Evolutionary conservation across 1,284 basidiomycete species (phyloP).

Genomic region (Schizophyllum commune): DNA sequence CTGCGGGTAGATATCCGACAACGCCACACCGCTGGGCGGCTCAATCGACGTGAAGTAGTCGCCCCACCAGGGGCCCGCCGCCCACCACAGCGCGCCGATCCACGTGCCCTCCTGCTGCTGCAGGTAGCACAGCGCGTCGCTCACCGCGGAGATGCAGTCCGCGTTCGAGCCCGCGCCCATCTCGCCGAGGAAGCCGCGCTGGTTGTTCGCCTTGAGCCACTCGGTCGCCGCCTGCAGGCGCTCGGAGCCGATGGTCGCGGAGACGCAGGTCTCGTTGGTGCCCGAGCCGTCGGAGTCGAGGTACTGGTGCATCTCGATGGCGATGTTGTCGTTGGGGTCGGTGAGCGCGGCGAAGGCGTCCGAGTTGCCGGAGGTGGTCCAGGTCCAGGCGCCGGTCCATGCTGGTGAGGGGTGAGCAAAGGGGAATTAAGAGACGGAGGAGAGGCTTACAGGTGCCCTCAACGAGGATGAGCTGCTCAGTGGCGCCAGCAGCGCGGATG

Average conservation of each 20-base stretch:
- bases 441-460: conserved; percentile 38
- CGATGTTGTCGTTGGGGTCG: conserved; percentile 56
- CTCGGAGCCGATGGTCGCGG: conserved; percentile 49
- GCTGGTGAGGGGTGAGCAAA: conserved; percentile 16
- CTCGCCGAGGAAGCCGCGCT: conserved; percentile 61
- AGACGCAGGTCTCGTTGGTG: conserved; percentile 34
- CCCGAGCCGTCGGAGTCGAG: conserved; percentile 48
- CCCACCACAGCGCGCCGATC: conserved; percentile 43
- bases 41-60: conserved; percentile 61
- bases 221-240: conserved; percentile 46
- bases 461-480: conserved; percentile 45
- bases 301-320: conserved; percentile 67
- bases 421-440: too few relatives aligned
- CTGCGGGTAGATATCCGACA: conserved; percentile 46
- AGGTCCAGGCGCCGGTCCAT: conserved; percentile 46
- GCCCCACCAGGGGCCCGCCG: conserved; percentile 58
- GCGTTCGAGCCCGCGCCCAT: conserved; percentile 51
- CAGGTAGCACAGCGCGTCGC: conserved; percentile 50
- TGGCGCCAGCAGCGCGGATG: conserved; percentile 53
- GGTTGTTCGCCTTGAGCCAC: conserved; percentile 51
- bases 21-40: conserved; percentile 47
- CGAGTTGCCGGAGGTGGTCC: conserved; percentile 50
- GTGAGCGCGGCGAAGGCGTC: conserved; percentile 42
- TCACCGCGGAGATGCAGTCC: conserved; percentile 33
- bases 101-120: conserved; percentile 40